A percentile compares a stretch with the other conserved stretches of the same genome.
Evolutionary conservation across 169 alveolate genomes (phyloP).

Genomic region (Eimeria sp.): DNA sequence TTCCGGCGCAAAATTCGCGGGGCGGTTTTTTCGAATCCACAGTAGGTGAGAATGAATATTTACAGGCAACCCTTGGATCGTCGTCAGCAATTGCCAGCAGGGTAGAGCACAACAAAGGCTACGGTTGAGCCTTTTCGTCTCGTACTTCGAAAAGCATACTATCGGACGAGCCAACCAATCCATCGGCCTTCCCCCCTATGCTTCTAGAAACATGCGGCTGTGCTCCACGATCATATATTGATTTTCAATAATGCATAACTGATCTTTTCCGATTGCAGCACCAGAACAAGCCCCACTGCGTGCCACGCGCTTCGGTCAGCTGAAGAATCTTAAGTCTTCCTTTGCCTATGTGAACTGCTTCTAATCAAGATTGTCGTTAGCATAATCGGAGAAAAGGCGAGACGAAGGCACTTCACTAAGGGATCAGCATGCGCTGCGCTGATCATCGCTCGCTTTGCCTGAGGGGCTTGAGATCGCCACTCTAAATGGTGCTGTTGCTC

Average conservation of each 20-base stretch:
- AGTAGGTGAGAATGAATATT: too few species aligned
- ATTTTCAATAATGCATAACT: background rate
- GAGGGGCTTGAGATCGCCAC: background rate
- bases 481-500: background rate
- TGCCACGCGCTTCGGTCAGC: background rate
- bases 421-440: background rate
- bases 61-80: too few species aligned
- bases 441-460: background rate
- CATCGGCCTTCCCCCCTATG: background rate
- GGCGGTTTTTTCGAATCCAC: too few species aligned
- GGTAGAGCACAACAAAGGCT: too few species aligned
- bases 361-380: background rate
- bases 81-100: too few species aligned
- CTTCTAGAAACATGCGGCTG: background rate
- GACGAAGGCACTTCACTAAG: background rate
- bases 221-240: background rate
- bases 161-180: background rate
- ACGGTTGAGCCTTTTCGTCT: too few species aligned
- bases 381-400: background rate
- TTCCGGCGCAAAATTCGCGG: too few species aligned
- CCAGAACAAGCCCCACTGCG: constrained; percentile 29
- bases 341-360: too few species aligned
- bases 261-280: background rate
- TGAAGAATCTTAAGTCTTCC: background rate
- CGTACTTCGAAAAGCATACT: background rate